Evolutionary conservation across 2,329 filamentous ascomycete genomes (phyloP).

Genomic region (Ceratocystis smalleyi): DNA sequence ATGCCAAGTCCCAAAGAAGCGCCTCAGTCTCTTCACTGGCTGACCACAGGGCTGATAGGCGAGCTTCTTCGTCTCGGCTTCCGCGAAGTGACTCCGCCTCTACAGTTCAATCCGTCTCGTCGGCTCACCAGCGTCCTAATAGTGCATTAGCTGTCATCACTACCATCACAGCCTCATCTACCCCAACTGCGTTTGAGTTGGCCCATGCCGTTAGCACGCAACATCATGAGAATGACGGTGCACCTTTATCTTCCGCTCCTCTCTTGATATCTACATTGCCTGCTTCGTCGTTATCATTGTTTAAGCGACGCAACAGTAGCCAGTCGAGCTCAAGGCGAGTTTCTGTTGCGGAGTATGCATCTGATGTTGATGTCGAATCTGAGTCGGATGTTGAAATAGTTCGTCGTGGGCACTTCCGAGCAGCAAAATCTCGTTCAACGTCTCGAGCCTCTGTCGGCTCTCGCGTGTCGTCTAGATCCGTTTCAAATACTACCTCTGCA

Average conservation of each 20-base stretch:
- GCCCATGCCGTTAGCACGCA: background rate
- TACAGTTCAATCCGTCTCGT: conserved; percentile 9
- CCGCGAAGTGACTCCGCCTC: conserved; percentile 10
- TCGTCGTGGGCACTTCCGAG: background rate
- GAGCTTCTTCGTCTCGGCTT: background rate
- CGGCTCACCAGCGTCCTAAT: background rate
- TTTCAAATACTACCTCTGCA: conserved; percentile 5
- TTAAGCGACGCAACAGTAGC: conserved; percentile 7
- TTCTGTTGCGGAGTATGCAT: background rate
- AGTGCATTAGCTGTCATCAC: background rate
- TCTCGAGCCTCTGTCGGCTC: background rate
- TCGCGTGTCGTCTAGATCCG: background rate
- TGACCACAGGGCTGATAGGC: background rate
- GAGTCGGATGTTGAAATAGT: conserved; percentile 7
- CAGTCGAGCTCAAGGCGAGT: background rate
- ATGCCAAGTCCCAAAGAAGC: conserved; percentile 1
- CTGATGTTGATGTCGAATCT: conserved; percentile 5
- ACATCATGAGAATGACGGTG: background rate
- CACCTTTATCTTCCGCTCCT: background rate
- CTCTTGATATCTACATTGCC: conserved; percentile 2
- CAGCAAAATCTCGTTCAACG: background rate
- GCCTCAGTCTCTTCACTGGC: background rate
- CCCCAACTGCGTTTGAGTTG: background rate
- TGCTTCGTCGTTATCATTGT: conserved; percentile 3
- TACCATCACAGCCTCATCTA: background rate